Conservation (phyloP, 163 green algal genomes). For the Chloroidium sp. region DNA sequence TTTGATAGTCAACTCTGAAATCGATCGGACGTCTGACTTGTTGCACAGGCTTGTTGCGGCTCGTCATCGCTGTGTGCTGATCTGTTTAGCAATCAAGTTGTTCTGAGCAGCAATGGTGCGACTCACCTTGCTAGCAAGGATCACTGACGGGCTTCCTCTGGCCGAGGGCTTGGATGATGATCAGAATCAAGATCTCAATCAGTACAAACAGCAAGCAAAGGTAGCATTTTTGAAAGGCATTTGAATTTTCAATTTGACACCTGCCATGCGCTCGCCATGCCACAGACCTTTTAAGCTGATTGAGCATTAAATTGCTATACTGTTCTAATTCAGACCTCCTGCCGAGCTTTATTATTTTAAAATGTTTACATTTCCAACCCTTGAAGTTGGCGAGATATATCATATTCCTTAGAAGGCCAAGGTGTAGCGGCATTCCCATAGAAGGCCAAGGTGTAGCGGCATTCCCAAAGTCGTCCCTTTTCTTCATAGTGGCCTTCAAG, state of each 20-base stretch:
- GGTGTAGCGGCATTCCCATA: too few relatives aligned
- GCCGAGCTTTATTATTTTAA: too few relatives aligned
- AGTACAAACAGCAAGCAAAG: slow-evolving; percentile 95
- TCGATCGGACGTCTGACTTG: background rate
- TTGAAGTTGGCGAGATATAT: background rate
- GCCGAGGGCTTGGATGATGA: slow-evolving; percentile 93
- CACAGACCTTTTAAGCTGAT: background rate
- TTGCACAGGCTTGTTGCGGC: background rate
- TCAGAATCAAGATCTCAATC: slow-evolving; percentile 78
- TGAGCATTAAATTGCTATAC: too few relatives aligned
- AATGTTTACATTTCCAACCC: background rate
- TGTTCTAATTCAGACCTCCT: too few relatives aligned
- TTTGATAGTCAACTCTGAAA: too few relatives aligned
- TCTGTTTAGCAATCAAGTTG: background rate
- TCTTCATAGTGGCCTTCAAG: background rate
- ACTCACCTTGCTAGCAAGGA: slow-evolving; percentile 85
- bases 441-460: too few relatives aligned
- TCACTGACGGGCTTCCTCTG: slow-evolving; percentile 85
- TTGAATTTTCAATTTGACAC: background rate
- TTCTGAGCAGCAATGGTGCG: slow-evolving; percentile 69
- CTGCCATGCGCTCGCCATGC: background rate
- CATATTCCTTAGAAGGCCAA: too few relatives aligned
- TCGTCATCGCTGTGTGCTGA: background rate
- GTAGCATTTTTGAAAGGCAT: slow-evolving; percentile 21
- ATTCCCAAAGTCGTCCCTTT: background rate